Base-by-base conservation (phyloP, 192 early-diverging fungal species). In the Diversispora eburnea region DNA sequence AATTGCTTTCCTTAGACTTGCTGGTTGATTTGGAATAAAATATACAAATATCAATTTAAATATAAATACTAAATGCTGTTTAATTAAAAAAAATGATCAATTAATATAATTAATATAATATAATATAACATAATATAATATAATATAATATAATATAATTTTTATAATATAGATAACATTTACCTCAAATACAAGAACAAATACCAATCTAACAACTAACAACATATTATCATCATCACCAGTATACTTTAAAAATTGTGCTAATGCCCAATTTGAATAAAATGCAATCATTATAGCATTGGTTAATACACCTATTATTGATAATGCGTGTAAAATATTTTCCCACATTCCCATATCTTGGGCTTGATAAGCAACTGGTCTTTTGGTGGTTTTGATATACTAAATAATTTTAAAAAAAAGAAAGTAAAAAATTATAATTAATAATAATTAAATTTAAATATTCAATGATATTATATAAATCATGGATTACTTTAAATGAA, bases 281-380 rank as follows among this genome's bases (percentile, higher is more conserved):
- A 81, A 84, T 17, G 82, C 82, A 51, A 84, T 79, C 51, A 84
- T 52, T 19, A 62, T 64, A 3, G 79, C 80, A 48, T 84, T 84
- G 0, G 82, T 78, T 25, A 81, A 57, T 43, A 81, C 82, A 2
- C 80, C 74, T n/a, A 84, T 72, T 9, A 79, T 56, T 17, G 82
- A 81, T 42, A 84, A 6, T 19, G 79, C 2, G 42, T 41, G 67
- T 61, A 84, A 12, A 59, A 81, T 79, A 1, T 76, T n/a, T 39
- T 72, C 75, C 82, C 82, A 84, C 67, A 48, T 82, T 76, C 81
- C 81, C 13, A 83, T 74, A 45, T 83, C 82, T 63, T 83, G 79
- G 39, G 82, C 80, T 33, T 42, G 45, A 42, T 72, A 77, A 3
- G 76, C 75, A 19, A 81, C 78, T 8, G 82, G 78, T 55, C 82